These are phyloP conservation scores for Silene uniflora DNA, from an alignment of 148 eudicot genomes.

Conservation along the genomic window DNA sequence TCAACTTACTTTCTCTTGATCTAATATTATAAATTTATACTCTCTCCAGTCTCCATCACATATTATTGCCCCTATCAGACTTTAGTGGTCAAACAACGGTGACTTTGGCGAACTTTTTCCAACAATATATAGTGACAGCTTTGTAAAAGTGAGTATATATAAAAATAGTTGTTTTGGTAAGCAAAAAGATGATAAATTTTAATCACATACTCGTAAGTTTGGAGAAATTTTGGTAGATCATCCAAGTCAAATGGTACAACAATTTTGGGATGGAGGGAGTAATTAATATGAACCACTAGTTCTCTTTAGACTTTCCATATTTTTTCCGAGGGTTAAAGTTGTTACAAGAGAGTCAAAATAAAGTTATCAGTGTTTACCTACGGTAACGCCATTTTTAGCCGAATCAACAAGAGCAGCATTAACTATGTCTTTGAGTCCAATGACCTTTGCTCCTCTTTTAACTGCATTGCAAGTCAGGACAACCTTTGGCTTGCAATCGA, in stretches of 20 bases:
- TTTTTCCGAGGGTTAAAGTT: not conserved
- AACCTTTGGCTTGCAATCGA: slow-evolving; percentile 92
- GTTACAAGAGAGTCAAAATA: not conserved
- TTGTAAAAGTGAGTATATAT: not conserved
- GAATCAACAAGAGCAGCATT: slow-evolving; percentile 75
- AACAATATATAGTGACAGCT: not conserved
- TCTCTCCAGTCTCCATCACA: not conserved
- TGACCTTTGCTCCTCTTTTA: slow-evolving; percentile 76
- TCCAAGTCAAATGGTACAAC: not conserved
- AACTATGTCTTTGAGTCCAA: slow-evolving; percentile 79
- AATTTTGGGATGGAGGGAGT: not conserved
- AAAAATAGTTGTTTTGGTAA: too few species aligned
- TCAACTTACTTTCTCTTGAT: slow-evolving; percentile 1
- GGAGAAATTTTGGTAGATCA: not conserved
- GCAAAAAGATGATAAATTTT: too few species aligned
- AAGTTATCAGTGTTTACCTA: slow-evolving; percentile 44
- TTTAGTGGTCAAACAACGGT: not conserved
- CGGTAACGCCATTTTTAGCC: slow-evolving; percentile 48
- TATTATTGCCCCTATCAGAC: not conserved
- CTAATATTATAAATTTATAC: not conserved
- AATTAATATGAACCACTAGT: not conserved
- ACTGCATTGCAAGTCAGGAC: slow-evolving; percentile 98
- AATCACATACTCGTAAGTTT: not conserved
- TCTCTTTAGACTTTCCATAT: not conserved
- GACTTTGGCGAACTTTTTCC: not conserved